Percentiles rank a stretch among this genome's conserved stretches.
phyloP scores from a whole-genome alignment of 1,284 basidiomycete genomes.

The Leucoagaricus sp. region DNA sequence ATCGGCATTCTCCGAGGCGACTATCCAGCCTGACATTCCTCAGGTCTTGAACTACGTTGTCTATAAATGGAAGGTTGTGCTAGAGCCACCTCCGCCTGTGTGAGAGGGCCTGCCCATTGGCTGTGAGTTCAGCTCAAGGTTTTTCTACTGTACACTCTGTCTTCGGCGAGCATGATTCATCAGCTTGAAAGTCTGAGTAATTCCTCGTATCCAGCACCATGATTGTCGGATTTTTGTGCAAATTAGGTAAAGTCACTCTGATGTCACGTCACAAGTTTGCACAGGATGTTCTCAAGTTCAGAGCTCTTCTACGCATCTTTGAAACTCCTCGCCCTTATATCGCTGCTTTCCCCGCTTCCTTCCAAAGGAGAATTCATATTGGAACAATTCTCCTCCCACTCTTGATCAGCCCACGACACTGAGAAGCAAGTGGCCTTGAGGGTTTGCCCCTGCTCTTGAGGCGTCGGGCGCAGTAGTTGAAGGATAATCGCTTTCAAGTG shows the following conservation, averaged over 20 bases:
- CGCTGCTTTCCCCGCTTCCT: neutral
- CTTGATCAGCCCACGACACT: too few relatives aligned
- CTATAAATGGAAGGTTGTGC: constrained; percentile 12
- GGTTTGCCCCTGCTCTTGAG: too few relatives aligned
- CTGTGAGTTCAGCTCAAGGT: neutral
- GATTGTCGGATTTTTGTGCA: constrained; percentile 12
- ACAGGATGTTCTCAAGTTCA: constrained; percentile 15
- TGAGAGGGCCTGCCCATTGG: neutral
- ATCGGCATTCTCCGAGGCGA: constrained; percentile 5
- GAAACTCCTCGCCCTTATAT: neutral
- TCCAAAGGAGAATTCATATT: neutral
- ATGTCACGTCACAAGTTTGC: constrained; percentile 26
- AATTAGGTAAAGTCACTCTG: constrained; percentile 19
- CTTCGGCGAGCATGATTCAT: neutral
- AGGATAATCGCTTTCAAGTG: too few relatives aligned
- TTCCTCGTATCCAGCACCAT: neutral
- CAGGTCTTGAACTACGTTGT: constrained; percentile 14
- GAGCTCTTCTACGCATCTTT: constrained; percentile 13
- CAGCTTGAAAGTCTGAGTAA: neutral
- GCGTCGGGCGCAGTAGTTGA: too few relatives aligned
- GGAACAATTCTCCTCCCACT: neutral
- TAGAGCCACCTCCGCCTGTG: neutral
- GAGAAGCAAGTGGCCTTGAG: too few relatives aligned
- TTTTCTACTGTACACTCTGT: neutral
- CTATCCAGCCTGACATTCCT: neutral